Evolutionary conservation across 176 grass and related monocot species (phyloP).

Genomic region (Themeda triandra): DNA sequence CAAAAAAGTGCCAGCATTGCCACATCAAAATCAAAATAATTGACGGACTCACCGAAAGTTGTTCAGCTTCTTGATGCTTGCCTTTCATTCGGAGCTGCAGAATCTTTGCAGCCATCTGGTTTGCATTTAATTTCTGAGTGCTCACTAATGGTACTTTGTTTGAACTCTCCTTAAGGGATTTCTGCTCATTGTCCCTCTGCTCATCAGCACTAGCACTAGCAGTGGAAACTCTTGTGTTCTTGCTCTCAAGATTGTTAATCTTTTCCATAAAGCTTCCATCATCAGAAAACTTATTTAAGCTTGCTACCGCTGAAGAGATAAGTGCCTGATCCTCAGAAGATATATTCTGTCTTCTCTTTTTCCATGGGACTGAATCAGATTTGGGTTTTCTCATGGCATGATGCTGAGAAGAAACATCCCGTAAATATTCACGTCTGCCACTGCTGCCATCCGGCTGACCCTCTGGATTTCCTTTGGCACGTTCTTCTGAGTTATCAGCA

Average conservation of each 20-base stretch:
- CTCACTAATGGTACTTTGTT: conserved; percentile 21
- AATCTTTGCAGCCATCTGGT: conserved; percentile 88
- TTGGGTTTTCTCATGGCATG: conserved; percentile 83
- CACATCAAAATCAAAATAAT: conserved; percentile 27
- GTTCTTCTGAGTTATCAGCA: conserved; percentile 39
- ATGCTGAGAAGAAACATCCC: conserved; percentile 63
- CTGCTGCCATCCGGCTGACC: conserved; percentile 19
- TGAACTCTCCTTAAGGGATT: conserved; percentile 36
- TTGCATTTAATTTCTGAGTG: conserved; percentile 66
- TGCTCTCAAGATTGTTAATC: conserved; percentile 44
- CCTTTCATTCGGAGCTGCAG: conserved; percentile 39
- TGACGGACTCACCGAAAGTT: conserved; percentile 72
- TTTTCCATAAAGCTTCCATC: conserved; percentile 92
- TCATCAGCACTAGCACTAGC: conserved; percentile 20
- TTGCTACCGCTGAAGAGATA: conserved; percentile 64
- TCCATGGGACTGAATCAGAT: conserved; percentile 76
- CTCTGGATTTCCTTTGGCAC: conserved; percentile 19
- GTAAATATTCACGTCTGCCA: conserved; percentile 54
- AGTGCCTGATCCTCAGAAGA: conserved; percentile 71
- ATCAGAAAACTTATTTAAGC: conserved; percentile 75
- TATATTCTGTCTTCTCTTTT: conserved; percentile 54
- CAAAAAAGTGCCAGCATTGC: background rate
- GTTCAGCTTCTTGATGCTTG: conserved; percentile 16
- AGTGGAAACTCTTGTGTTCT: conserved; percentile 35
- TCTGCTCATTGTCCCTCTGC: conserved; percentile 20